Evolutionary conservation across 257 asterid genomes (phyloP), one percentile per base, ranked within the genome.

Genomic region (Ilex asprella): DNA sequence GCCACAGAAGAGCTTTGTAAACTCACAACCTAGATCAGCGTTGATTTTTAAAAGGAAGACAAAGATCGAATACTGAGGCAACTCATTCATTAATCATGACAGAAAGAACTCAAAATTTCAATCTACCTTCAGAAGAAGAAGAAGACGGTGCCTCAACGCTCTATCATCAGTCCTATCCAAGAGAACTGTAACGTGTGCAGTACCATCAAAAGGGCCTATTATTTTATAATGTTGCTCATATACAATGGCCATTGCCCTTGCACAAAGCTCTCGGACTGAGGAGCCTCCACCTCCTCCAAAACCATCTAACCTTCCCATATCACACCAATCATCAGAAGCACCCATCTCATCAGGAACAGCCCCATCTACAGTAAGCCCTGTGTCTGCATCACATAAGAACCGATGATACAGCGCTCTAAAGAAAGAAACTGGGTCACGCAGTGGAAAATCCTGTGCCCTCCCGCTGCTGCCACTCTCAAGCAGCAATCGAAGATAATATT

Each of bases 221-320:
- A 79, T 80, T 72, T 65, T 76, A 75, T 73, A 77, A 77, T 89
- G 99, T 59, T 93, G 96, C 75, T 93, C 99, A 66, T 89, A 93
- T 72, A 89, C 99, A 78, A 93, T 93, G 59, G 99, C 81, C 99
- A 93, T 87, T 65, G 99, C 97, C 80, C 99, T 85, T 16, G 99
- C 99, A 78, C 97, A 93, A 61, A 93, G 97, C 80, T 93, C 99
- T 84, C 99, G 84, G 60, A 93, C 99, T 14, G 91, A 93, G 67
- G 93, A 89, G 60, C 97, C 99, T 53, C 99, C 99, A 39, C 96
- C 97, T 56, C 99, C 99, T 61, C 99, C 99, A 75, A 93, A 93
- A 73, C 99, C 99, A 84, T 93, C 99, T 68, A 93, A 81, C 65
- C 97, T 84, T 65, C 91, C 97, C 92, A 89, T 81, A 84, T 93